Evolutionary conservation across 2,329 filamentous ascomycete species (phyloP).

Genomic region (Epichloe sibirici): DNA sequence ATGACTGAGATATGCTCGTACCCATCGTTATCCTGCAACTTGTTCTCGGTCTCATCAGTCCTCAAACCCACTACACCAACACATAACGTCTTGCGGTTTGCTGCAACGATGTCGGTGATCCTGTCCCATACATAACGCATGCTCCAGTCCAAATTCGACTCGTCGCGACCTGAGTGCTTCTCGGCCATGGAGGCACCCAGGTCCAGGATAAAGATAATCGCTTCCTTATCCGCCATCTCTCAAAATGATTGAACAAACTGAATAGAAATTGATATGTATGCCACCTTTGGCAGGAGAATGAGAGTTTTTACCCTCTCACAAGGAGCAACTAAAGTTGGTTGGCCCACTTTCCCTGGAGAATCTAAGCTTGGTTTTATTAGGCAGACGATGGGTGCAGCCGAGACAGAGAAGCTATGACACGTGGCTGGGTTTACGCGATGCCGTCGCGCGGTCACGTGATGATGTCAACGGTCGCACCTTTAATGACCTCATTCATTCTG

Average conservation of each 20-base stretch:
- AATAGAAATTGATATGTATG: background rate
- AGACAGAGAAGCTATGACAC: background rate
- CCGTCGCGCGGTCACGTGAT: constrained; percentile 22
- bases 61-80: constrained; percentile 73
- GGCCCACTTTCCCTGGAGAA: background rate
- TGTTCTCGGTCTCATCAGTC: constrained; percentile 65
- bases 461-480: background rate
- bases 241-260: background rate
- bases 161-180: constrained; percentile 53
- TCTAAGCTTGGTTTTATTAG: constrained; percentile 5
- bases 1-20: constrained; percentile 77
- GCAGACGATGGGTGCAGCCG: constrained; percentile 8
- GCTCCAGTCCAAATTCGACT: constrained; percentile 78
- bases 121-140: constrained; percentile 95
- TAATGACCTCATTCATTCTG: constrained; percentile 6
- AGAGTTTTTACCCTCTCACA: background rate
- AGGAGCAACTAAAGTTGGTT: background rate
- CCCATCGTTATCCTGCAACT: constrained; percentile 53
- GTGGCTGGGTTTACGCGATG: constrained; percentile 13
- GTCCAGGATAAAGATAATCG: constrained; percentile 84
- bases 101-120: constrained; percentile 55
- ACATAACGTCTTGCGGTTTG: constrained; percentile 54
- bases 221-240: constrained; percentile 82
- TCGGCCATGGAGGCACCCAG: constrained; percentile 75
- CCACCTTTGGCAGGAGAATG: background rate